Percentiles rank a stretch among this genome's conserved stretches.
phyloP scores from a whole-genome alignment of 2,329 filamentous ascomycete genomes.

The Ophiostoma tasmaniense region DNA sequence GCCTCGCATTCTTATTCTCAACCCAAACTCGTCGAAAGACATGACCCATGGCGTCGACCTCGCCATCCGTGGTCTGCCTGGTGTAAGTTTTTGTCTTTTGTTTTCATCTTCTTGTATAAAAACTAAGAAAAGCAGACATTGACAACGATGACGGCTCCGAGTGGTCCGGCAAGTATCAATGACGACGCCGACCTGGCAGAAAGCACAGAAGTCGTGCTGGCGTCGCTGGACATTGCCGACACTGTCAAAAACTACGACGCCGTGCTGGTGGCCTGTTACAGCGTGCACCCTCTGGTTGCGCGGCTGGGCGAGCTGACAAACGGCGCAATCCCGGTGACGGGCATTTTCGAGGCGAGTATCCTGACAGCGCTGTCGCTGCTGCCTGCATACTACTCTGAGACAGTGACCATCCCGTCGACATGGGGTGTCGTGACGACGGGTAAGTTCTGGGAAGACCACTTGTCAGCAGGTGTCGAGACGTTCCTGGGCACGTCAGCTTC shows the following conservation, averaged over 20 bases:
- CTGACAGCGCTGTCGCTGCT: constrained; percentile 51
- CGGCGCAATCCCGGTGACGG: constrained; percentile 49
- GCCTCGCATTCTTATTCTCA: constrained; percentile 57
- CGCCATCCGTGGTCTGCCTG: constrained; percentile 38
- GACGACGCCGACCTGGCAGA: constrained; percentile 57
- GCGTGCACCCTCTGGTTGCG: constrained; percentile 67
- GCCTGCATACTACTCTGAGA: constrained; percentile 23
- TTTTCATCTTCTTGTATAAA: background rate
- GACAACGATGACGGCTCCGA: constrained; percentile 57
- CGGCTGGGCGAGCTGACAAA: constrained; percentile 36
- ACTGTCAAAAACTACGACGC: constrained; percentile 51
- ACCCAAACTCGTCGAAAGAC: constrained; percentile 64
- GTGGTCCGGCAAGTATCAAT: constrained; percentile 69
- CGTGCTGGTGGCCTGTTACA: constrained; percentile 85
- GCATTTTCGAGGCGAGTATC: constrained; percentile 83
- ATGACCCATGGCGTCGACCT: constrained; percentile 62
- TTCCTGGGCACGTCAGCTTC: constrained; percentile 48
- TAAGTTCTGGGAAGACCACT: constrained; percentile 68
- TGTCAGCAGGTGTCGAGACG: constrained; percentile 54
- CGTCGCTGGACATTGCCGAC: constrained; percentile 36
- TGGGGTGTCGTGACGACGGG: constrained; percentile 92
- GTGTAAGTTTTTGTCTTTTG: constrained; percentile 33
- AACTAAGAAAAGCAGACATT: background rate
- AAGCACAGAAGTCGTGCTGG: constrained; percentile 55
- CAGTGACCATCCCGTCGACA: constrained; percentile 26